phyloP scores from a whole-genome alignment of 345 rosid species.

The Capsella bursapastoris region DNA sequence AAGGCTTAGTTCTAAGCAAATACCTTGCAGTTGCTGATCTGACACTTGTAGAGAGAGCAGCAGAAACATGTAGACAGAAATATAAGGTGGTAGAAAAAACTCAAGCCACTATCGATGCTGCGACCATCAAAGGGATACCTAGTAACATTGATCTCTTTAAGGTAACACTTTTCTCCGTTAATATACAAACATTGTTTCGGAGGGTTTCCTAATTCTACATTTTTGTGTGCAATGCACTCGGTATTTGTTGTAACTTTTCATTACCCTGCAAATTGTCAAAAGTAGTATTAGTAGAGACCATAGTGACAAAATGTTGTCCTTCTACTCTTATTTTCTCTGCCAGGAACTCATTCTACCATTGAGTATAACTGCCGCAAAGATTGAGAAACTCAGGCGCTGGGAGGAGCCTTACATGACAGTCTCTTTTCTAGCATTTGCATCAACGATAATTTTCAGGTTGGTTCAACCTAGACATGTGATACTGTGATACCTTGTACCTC shows the following conservation, averaged over 20 bases:
- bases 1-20: slow-evolving; percentile 78
- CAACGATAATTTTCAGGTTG: slow-evolving; percentile 82
- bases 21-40: slow-evolving; percentile 78
- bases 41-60: slow-evolving; percentile 80
- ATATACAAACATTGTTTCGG: not conserved
- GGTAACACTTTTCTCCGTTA: slow-evolving; percentile 48
- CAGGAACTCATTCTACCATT: slow-evolving; percentile 93
- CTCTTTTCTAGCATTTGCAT: slow-evolving; percentile 72
- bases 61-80: slow-evolving; percentile 65
- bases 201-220: not conserved
- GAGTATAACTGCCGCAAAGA: slow-evolving; percentile 57
- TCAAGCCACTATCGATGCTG: slow-evolving; percentile 97
- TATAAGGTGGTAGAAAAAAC: slow-evolving; percentile 75
- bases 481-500: slow-evolving; percentile 19
- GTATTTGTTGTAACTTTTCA: slow-evolving; percentile 17
- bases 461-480: slow-evolving; percentile 27
- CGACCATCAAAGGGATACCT: slow-evolving; percentile 87
- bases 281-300: slow-evolving; percentile 7
- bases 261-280: not conserved
- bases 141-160: slow-evolving; percentile 94
- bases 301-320: not conserved
- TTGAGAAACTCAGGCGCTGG: slow-evolving; percentile 82
- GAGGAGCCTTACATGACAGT: slow-evolving; percentile 87
- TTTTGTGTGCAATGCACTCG: slow-evolving; percentile 17
- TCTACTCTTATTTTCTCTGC: not conserved